phyloP scores from a whole-genome alignment of 2,329 filamentous ascomycete species.

The Metarhizium anisopliae region DNA sequence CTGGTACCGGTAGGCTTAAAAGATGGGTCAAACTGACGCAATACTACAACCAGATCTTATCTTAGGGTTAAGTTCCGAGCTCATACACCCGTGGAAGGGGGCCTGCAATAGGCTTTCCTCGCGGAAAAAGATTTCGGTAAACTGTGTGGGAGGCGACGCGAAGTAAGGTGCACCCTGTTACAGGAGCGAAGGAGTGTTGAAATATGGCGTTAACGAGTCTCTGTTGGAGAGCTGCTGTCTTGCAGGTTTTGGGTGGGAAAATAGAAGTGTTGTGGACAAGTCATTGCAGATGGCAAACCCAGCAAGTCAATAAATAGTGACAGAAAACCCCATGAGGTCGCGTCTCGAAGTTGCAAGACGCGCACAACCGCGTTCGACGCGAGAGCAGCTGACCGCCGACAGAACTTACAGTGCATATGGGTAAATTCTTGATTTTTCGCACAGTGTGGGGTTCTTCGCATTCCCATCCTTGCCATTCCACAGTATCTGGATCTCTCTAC shows the following conservation, averaged over 20 bases:
- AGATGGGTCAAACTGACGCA: conserved; percentile 60
- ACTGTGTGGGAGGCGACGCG: conserved; percentile 74
- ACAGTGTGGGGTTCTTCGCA: conserved; percentile 1
- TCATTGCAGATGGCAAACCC: background rate
- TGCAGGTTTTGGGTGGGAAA: background rate
- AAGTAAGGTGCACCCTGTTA: conserved; percentile 20
- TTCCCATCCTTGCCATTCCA: too few relatives aligned
- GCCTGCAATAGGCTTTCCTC: conserved; percentile 51
- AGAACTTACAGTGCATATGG: background rate
- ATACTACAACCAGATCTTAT: conserved; percentile 61
- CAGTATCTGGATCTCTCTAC: too few relatives aligned
- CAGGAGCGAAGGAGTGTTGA: conserved; percentile 35
- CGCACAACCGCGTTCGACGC: conserved; percentile 8
- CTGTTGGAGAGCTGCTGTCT: background rate
- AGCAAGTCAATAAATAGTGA: background rate
- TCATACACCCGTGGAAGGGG: conserved; percentile 46
- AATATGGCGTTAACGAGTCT: background rate
- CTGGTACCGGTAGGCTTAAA: conserved; percentile 43
- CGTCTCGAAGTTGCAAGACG: background rate
- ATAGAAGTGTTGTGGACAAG: background rate
- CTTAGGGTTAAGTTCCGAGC: conserved; percentile 97
- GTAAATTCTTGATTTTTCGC: background rate
- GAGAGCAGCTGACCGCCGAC: conserved; percentile 18
- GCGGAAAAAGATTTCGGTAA: conserved; percentile 65
- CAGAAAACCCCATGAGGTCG: background rate